Evolutionary conservation across 345 rosid species (phyloP).

Genomic region (Limnanthes douglasii): DNA sequence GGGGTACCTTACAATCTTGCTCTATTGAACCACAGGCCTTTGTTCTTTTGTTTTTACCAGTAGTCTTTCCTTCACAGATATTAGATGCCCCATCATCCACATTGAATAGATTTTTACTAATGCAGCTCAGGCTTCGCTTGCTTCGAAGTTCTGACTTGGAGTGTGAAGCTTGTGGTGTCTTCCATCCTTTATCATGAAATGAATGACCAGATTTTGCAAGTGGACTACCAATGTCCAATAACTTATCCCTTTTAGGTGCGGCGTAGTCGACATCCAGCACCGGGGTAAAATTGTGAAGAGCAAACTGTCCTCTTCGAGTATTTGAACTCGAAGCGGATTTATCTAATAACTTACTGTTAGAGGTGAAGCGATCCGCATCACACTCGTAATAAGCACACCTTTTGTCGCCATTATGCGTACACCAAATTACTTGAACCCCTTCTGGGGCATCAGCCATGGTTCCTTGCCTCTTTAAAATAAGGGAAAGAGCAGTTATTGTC

Average conservation of each 20-base stretch:
- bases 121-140: conserved; percentile 32
- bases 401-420: conserved; percentile 42
- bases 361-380: conserved; percentile 21
- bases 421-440: conserved; percentile 58
- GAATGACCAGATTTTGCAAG: conserved; percentile 17
- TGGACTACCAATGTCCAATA: conserved; percentile 22
- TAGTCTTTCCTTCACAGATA: conserved; percentile 16
- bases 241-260: conserved; percentile 39
- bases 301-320: conserved; percentile 25
- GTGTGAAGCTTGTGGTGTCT: conserved; percentile 11
- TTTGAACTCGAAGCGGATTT: conserved; percentile 26
- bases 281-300: conserved; percentile 17
- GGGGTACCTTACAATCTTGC: conserved; percentile 12
- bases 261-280: conserved; percentile 15
- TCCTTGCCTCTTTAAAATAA: conserved; percentile 83
- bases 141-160: conserved; percentile 25
- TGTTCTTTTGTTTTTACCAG: conserved; percentile 17
- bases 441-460: conserved; percentile 70
- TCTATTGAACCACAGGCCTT: conserved; percentile 5
- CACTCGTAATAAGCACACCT: conserved; percentile 79
- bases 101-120: conserved; percentile 46
- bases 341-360: conserved; percentile 16
- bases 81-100: conserved; percentile 25
- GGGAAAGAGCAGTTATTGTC: conserved; percentile 83
- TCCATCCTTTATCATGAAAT: conserved; percentile 11